These are phyloP conservation scores for Yamadazyma siamensis DNA, from an alignment of 1,139 yeast species.

Conservation along the genomic window DNA sequence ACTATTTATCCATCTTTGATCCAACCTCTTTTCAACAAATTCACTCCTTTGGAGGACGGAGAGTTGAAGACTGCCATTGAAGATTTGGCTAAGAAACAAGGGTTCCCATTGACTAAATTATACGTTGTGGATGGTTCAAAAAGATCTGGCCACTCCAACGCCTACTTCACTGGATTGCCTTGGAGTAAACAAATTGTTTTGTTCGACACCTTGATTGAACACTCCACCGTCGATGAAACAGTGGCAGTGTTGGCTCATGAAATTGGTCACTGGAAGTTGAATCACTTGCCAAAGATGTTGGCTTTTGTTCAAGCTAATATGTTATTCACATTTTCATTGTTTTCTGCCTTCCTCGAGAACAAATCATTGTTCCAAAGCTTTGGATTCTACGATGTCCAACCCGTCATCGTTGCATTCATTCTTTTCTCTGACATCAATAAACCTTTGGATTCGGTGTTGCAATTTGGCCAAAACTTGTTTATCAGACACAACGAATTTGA, in stretches of 20 bases:
- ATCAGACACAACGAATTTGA: constrained; percentile 88
- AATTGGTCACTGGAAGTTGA: constrained; percentile 94
- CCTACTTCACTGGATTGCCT: constrained; percentile 92
- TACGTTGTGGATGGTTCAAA: constrained; percentile 93
- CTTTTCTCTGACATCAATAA: constrained; percentile 70
- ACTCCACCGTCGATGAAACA: constrained; percentile 73
- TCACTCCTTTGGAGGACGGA: constrained; percentile 87
- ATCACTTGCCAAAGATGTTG: constrained; percentile 76
- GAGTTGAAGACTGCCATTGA: constrained; percentile 82
- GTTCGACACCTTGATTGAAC: constrained; percentile 83
- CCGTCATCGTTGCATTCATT: constrained; percentile 76
- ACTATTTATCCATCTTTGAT: constrained; percentile 77
- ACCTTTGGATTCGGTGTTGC: constrained; percentile 70
- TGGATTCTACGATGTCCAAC: constrained; percentile 66
- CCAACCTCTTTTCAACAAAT: constrained; percentile 88
- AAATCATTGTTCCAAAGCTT: constrained; percentile 71
- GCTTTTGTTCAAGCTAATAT: constrained; percentile 61
- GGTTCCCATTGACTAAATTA: constrained; percentile 82
- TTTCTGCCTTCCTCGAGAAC: constrained; percentile 78
- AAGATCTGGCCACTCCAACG: constrained; percentile 94
- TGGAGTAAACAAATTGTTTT: constrained; percentile 95
- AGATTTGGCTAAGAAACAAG: constrained; percentile 65
- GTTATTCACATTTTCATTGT: constrained; percentile 62
- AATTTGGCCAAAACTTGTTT: constrained; percentile 63
- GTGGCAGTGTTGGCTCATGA: constrained; percentile 96